phyloP scores from a whole-genome alignment of 495 filamentous ascomycete genomes.

The Neurospora sp. region DNA sequence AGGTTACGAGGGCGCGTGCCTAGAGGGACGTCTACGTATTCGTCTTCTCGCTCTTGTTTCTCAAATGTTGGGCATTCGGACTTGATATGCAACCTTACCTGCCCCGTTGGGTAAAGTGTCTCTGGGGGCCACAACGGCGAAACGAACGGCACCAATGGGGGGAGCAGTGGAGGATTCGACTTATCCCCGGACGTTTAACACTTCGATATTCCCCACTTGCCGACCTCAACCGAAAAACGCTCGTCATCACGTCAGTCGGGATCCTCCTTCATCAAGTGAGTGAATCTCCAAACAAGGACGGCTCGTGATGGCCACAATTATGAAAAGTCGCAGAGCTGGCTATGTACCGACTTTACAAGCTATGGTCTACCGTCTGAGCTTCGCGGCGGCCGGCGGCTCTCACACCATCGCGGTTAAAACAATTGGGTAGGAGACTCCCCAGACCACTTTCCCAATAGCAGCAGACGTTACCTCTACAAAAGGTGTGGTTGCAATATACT shows the following conservation, averaged over 20 bases:
- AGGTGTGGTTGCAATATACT: conserved; percentile 21
- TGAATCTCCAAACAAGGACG: not conserved
- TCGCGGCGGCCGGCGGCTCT: not conserved
- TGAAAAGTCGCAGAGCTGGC: not conserved
- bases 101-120: not conserved
- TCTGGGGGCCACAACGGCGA: not conserved
- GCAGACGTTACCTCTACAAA: not conserved
- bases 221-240: not conserved
- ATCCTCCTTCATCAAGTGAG: not conserved
- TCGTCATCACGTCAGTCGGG: not conserved
- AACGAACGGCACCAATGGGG: not conserved
- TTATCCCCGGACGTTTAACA: not conserved
- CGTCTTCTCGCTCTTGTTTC: not conserved
- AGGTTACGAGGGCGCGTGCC: not conserved
- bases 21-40: not conserved
- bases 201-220: not conserved
- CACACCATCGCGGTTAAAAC: not conserved
- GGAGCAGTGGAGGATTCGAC: not conserved
- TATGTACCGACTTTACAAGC: not conserved
- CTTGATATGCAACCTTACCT: not conserved
- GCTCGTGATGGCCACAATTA: not conserved
- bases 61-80: not conserved
- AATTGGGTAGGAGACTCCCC: not conserved
- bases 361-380: not conserved
- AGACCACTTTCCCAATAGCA: not conserved